A percentile compares a stretch with the other conserved stretches of the same genome.
phyloP scores from a whole-genome alignment of 164 flowering plant species.

The Macadamia integrifolia region DNA sequence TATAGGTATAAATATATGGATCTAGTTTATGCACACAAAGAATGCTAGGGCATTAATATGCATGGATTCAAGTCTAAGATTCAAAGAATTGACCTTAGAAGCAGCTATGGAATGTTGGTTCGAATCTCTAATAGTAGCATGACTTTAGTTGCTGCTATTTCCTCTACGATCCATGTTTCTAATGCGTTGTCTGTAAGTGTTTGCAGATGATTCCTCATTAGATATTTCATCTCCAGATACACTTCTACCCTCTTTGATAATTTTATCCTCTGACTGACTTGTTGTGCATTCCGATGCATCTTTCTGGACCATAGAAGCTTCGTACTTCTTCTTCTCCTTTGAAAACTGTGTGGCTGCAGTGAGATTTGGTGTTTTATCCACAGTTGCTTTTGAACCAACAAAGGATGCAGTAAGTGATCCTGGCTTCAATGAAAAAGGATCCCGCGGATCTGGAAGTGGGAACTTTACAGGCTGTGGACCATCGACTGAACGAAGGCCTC shows the following conservation, averaged over 20 bases:
- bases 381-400: constrained; percentile 21
- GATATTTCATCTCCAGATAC: constrained; percentile 8
- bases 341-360: constrained; percentile 66
- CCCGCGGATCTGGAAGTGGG: constrained; percentile 60
- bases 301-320: not conserved
- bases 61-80: no score
- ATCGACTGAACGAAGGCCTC: constrained; percentile 60
- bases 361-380: constrained; percentile 43
- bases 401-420: constrained; percentile 42
- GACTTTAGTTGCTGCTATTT: constrained; percentile 10
- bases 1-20: not conserved
- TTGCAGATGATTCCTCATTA: not conserved
- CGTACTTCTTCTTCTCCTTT: constrained; percentile 29
- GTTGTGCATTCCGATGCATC: constrained; percentile 10
- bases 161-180: constrained; percentile 1
- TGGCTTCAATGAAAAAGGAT: constrained; percentile 69
- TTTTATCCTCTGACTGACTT: constrained; percentile 9
- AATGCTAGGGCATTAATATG: constrained; percentile 1
- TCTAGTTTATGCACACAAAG: not conserved
- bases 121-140: constrained; percentile 4
- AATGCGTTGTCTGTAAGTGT: constrained; percentile 2
- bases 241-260: constrained; percentile 6
- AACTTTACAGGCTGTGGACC: constrained; percentile 67
- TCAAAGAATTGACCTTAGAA: constrained; percentile 20
- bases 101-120: constrained; percentile 17